Percentiles rank a stretch among this genome's conserved stretches.
Conservation (phyloP, 75 land plant genomes). For the Cunninghamia lanceolata region DNA sequence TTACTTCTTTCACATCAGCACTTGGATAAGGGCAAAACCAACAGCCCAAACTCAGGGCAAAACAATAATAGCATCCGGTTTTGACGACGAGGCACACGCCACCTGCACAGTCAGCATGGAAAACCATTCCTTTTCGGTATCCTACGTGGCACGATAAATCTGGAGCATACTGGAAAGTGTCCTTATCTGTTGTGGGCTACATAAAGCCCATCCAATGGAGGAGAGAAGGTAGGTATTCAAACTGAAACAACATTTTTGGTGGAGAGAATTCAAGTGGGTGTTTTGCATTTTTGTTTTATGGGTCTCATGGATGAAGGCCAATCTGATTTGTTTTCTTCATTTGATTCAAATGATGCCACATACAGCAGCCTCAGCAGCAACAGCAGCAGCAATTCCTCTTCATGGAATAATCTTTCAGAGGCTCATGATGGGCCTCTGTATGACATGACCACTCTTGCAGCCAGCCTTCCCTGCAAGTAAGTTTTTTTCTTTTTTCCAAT, state of each 20-base stretch:
- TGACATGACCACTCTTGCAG: constrained; percentile 29
- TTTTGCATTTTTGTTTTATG: background rate
- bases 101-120: too few species aligned
- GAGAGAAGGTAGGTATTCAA: background rate
- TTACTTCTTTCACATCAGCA: too few species aligned
- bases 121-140: too few species aligned
- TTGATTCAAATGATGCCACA: background rate
- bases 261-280: background rate
- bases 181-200: background rate
- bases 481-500: background rate
- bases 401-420: background rate
- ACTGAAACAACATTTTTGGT: background rate
- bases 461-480: constrained; percentile 43
- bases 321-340: background rate
- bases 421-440: constrained; percentile 3
- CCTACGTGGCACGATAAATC: too few species aligned
- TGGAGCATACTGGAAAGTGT: too few species aligned
- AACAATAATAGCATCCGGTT: too few species aligned
- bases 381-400: background rate
- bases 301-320: background rate
- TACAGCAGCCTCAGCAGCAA: background rate
- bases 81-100: too few species aligned
- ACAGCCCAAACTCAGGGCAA: too few species aligned
- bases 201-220: background rate
- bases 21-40: too few species aligned